Evolutionary conservation across 495 filamentous ascomycete genomes (phyloP), one percentile per base, ranked within the genome.

Genomic region (Xylaria bambusicola): DNA sequence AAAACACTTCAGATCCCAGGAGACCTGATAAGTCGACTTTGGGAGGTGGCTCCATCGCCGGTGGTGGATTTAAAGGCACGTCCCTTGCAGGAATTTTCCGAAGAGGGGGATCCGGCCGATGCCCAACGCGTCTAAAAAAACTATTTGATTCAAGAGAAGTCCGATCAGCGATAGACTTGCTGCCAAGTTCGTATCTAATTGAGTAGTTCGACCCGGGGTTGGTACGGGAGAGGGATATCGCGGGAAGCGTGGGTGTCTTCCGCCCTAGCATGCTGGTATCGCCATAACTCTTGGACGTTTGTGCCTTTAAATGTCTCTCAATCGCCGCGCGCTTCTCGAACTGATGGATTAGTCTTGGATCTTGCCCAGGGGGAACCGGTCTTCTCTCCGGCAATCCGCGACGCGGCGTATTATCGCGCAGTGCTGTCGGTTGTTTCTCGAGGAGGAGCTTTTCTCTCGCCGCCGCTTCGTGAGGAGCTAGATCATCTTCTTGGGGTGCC

Each of bases 381-480:
- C 35, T 45, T 51, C 57, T 63, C 27, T 23, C 67, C 62, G 31
- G 64, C 65, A 31, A 26, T 46, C 2, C n/a, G n/a, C n/a, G n/a
- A n/a, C n/a, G n/a, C n/a, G n/a, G n/a, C n/a, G n/a, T n/a, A n/a
- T n/a, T n/a, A n/a, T n/a, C n/a, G n/a, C n/a, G n/a, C n/a, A n/a
- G n/a, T n/a, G n/a, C n/a, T n/a, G n/a, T n/a, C n/a, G n/a, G n/a
- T n/a, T n/a, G n/a, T n/a, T n/a, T n/a, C n/a, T n/a, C n/a, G n/a
- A n/a, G n/a, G n/a, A n/a, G 46, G 33, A 58, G 52, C 35, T 45
- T 51, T 54, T 63, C 27, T 23, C 67, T 64, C 29, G 64, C 65
- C 36, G 23, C 41, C 2, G 61, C 21, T 48, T 67, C 67, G 27
- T 62, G 62, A 12, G 47, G 56, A 27, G 47, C 44, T 27, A 67